phyloP scores from a whole-genome alignment of 768 basidiomycete species.

The Phallus indusiatus region DNA sequence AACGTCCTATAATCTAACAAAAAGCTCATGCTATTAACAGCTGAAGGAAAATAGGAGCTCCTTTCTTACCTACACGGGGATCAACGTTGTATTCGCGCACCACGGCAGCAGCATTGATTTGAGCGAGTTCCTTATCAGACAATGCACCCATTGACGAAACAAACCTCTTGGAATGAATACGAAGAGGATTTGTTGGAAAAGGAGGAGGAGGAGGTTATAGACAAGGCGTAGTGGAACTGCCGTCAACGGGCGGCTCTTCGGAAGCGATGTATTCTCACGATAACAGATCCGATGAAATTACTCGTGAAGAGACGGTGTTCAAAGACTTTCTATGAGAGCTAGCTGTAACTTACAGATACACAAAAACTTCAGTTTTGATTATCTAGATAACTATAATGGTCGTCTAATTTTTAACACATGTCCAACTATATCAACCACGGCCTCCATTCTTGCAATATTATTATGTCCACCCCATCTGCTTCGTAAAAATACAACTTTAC shows the following conservation, averaged over 20 bases:
- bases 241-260: neutral
- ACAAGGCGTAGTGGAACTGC: neutral
- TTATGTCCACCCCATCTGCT: conserved; percentile 51
- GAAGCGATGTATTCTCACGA: neutral
- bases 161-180: conserved; percentile 11
- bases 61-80: conserved; percentile 70
- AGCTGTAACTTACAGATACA: neutral
- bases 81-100: conserved; percentile 82
- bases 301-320: too few relatives aligned
- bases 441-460: conserved; percentile 49
- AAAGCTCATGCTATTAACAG: conserved; percentile 5
- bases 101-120: conserved; percentile 82
- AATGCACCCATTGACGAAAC: conserved; percentile 42
- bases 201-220: neutral
- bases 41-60: conserved; percentile 12
- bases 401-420: neutral
- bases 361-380: neutral
- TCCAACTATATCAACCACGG: conserved; percentile 51
- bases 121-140: conserved; percentile 63
- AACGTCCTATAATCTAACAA: conserved; percentile 90
- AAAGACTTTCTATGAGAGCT: neutral
- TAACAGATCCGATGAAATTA: neutral
- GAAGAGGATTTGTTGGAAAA: neutral
- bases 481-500: conserved; percentile 48
- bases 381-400: neutral